A percentile compares a stretch with the other conserved stretches of the same genome.
These are phyloP conservation scores for Rhodosporidiobolus sp. DNA, from an alignment of 768 basidiomycete species.

Conservation along the genomic window DNA sequence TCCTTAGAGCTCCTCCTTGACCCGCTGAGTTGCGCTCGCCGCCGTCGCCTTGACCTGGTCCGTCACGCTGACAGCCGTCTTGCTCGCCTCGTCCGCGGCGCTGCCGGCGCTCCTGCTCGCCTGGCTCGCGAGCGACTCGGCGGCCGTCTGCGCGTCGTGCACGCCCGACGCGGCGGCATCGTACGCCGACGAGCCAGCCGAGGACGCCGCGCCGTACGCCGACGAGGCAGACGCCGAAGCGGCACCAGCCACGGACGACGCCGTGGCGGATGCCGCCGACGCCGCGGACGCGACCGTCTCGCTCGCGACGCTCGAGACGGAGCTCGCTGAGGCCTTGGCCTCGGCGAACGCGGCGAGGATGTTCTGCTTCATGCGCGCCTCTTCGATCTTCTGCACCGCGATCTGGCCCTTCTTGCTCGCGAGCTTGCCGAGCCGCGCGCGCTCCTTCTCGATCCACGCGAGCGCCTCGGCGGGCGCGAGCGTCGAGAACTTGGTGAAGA, in stretches of 20 bases:
- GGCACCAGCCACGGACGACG: background rate
- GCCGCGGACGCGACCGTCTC: background rate
- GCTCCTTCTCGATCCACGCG: constrained; percentile 79
- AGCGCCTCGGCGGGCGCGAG: constrained; percentile 46
- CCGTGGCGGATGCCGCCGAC: background rate
- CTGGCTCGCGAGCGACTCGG: background rate
- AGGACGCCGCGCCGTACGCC: background rate
- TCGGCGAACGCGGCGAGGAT: constrained; percentile 26
- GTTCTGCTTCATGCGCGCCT: constrained; percentile 88
- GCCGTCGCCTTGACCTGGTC: background rate
- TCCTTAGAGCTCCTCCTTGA: constrained; percentile 34
- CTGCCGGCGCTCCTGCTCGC: background rate
- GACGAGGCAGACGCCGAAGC: background rate
- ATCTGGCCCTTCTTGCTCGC: constrained; percentile 61
- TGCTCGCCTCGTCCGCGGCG: background rate
- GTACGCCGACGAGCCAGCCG: background rate
- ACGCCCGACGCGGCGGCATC: background rate
- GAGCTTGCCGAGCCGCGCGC: constrained; percentile 54
- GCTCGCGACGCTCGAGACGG: background rate
- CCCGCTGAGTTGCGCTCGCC: constrained; percentile 2
- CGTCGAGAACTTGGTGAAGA: constrained; percentile 79
- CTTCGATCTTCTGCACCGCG: constrained; percentile 75
- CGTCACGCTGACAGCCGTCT: background rate
- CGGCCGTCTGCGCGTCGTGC: background rate
- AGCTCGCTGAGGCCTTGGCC: background rate